phyloP scores from a whole-genome alignment of 2,329 filamentous ascomycete species.

The Botryotinia globosa region DNA sequence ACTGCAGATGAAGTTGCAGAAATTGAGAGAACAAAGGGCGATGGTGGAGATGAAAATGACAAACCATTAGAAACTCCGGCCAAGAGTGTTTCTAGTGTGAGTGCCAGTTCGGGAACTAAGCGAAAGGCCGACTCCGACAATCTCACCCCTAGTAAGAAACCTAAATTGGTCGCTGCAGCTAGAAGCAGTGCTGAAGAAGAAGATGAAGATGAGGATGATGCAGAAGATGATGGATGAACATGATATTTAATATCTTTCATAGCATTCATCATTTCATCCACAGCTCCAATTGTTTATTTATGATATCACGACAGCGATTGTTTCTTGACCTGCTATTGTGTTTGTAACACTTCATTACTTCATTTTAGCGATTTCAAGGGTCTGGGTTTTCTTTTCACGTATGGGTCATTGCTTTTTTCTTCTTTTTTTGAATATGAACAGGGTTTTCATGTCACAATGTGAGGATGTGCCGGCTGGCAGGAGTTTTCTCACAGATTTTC shows the following conservation, averaged over 20 bases:
- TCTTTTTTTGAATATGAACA: slow-evolving; percentile 18
- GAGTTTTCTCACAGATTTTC: slow-evolving; percentile 18
- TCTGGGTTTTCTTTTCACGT: slow-evolving; percentile 10
- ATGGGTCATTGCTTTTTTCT: not conserved
- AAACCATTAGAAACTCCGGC: slow-evolving; percentile 38
- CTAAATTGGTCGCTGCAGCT: slow-evolving; percentile 42
- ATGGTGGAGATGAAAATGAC: slow-evolving; percentile 42
- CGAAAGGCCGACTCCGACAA: slow-evolving; percentile 56
- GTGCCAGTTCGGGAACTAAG: slow-evolving; percentile 49
- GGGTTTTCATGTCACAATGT: slow-evolving; percentile 17
- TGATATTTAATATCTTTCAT: slow-evolving; percentile 1
- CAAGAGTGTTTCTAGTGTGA: slow-evolving; percentile 36
- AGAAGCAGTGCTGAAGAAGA: slow-evolving; percentile 37
- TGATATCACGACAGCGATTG: slow-evolving; percentile 36
- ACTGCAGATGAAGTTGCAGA: slow-evolving; percentile 93
- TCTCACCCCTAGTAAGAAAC: slow-evolving; percentile 52
- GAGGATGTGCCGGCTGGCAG: slow-evolving; percentile 18
- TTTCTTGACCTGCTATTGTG: slow-evolving; percentile 26
- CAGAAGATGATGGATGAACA: slow-evolving; percentile 33
- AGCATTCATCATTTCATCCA: slow-evolving; percentile 4
- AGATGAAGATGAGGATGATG: slow-evolving; percentile 38
- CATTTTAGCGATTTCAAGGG: slow-evolving; percentile 25
- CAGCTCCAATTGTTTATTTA: slow-evolving; percentile 30
- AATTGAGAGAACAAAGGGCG: slow-evolving; percentile 65
- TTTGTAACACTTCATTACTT: slow-evolving; percentile 24